Conservation (phyloP, 805 yeast species). For the Huiozyma sinensis region DNA sequence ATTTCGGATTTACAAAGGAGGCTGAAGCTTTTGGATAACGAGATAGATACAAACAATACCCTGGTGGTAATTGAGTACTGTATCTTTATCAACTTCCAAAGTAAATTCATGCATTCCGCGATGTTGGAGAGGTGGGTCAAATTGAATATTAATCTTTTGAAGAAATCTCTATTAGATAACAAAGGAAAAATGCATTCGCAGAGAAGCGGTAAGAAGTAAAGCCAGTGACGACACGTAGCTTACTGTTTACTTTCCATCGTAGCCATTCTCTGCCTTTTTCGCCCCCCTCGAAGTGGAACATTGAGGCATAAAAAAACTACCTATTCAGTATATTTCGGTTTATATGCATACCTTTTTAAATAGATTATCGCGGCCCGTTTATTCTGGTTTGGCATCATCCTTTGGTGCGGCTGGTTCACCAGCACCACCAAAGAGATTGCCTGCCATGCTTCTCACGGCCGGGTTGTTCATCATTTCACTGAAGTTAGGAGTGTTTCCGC, state of each 20-base stretch:
- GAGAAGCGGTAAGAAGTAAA: too few relatives aligned
- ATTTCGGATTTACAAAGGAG: slow-evolving; percentile 33
- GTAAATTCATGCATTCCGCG: slow-evolving; percentile 26
- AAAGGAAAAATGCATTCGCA: too few relatives aligned
- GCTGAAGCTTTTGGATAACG: slow-evolving; percentile 35
- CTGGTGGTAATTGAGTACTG: slow-evolving; percentile 51
- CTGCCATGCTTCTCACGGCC: slow-evolving; percentile 60
- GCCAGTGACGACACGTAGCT: too few relatives aligned
- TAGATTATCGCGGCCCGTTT: too few relatives aligned
- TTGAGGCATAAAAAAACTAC: too few relatives aligned
- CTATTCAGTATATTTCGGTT: slow-evolving; percentile 1
- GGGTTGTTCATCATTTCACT: slow-evolving; percentile 74
- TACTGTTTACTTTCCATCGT: too few relatives aligned
- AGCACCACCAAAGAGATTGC: slow-evolving; percentile 49
- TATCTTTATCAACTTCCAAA: slow-evolving; percentile 43
- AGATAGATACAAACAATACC: slow-evolving; percentile 49
- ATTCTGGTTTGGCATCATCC: too few relatives aligned
- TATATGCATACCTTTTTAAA: background rate
- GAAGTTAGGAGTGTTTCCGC: slow-evolving; percentile 56
- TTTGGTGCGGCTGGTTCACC: background rate
- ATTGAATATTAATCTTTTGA: slow-evolving; percentile 1
- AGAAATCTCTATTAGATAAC: background rate
- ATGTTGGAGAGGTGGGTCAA: slow-evolving; percentile 6
- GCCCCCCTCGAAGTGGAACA: too few relatives aligned
- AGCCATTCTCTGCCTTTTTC: too few relatives aligned